Conservation (phyloP, 306 rosid species). For the Malus sylvestris region DNA sequence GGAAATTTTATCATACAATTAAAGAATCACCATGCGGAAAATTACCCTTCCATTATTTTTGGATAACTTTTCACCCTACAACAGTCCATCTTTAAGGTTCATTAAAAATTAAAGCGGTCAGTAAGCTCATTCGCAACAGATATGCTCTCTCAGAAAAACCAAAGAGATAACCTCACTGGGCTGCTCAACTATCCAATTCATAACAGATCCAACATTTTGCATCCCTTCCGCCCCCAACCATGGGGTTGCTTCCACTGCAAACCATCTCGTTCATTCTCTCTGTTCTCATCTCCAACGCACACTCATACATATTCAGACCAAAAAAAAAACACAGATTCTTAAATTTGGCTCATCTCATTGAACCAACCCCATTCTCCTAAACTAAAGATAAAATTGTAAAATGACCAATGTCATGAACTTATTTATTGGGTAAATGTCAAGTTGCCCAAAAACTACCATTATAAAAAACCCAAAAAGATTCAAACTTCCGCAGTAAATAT, state of each 20-base stretch:
- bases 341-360: too few species aligned
- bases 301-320: background rate
- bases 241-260: background rate
- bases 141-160: background rate
- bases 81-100: background rate
- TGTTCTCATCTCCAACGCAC: background rate
- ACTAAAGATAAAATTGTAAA: background rate
- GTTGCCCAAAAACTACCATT: background rate
- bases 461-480: constrained; percentile 11
- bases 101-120: background rate
- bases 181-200: background rate
- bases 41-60: background rate
- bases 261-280: background rate
- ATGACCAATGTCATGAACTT: background rate
- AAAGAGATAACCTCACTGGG: background rate
- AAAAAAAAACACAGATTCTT: background rate
- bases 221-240: background rate
- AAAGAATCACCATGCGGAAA: background rate
- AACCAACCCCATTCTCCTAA: background rate
- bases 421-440: background rate
- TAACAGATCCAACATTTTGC: background rate
- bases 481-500: background rate
- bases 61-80: background rate
- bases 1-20: background rate
- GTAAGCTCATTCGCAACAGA: background rate